Base-by-base conservation (phyloP, 163 green algal species). In the Prototheca wickerhamii region DNA sequence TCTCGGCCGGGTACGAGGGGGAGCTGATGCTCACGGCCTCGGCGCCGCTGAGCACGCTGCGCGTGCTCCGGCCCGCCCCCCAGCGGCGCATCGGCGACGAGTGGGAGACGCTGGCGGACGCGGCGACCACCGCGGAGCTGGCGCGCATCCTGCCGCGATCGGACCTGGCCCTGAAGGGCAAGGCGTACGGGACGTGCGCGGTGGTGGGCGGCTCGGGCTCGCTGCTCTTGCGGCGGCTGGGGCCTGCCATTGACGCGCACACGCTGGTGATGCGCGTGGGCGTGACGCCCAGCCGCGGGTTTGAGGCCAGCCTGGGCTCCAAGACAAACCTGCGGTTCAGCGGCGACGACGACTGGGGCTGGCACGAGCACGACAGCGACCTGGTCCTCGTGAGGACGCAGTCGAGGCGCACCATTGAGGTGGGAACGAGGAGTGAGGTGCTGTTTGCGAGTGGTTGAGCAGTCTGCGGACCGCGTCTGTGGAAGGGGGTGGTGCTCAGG, bases 131-230 rank as follows among this genome's bases (percentile, higher is more conserved):
- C 15, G 46, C 46, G 46, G 46, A 12, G 20, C 46, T 54, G 46
- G 26, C n/a, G 15, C 18, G 46, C 20, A 54, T 54, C 20, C 46
- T 54, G 15, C 46, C 46, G 20, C 20, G 15, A 12, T 25, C 46
- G 15, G 46, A 54, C 46, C 20, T 54, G 20, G 46, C 18, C 5
- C 18, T 54, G 15, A 54, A 54, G 46, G 35, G 58, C 58, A 34
- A 34, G 30, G 58, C 58, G 30, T 63, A 54, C 37, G 6, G 15
- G 17, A 54, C 34, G 23, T 63, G 58, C 37, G 58, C 58, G 21
- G 58, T 63, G 34, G 58, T 63, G 34, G 58, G 58, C 8, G 23
- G 21, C 35, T 63, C 58, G 4, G 58, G 58, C 35, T 34, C 18
- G 20, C 37, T 63, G 7, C 58, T 63, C 18, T 23, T 63, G 34